Evolutionary conservation across 495 filamentous ascomycete species (phyloP).

Genomic region (Penicillium cosmopolitanum): DNA sequence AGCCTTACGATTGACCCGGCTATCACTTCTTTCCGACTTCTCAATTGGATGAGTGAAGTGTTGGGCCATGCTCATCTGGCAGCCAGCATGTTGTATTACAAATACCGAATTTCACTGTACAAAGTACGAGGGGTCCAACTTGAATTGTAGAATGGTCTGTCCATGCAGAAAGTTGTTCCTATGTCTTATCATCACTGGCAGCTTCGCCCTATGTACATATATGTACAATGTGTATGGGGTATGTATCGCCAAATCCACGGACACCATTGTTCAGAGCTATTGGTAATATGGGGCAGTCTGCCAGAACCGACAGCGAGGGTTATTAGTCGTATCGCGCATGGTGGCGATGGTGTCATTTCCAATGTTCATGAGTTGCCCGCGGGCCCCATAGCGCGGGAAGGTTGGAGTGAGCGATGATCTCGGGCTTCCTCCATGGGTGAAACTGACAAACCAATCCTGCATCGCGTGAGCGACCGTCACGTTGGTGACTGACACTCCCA

Average conservation of each 20-base stretch:
- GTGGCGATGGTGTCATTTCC: constrained; percentile 43
- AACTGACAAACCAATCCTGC: constrained; percentile 64
- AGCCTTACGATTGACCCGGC: no score
- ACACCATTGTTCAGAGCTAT: neutral
- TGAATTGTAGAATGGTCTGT: no score
- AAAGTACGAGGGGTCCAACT: no score
- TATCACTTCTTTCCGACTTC: no score
- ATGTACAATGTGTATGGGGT: neutral
- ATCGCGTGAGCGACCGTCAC: constrained; percentile 52
- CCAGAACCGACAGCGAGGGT: constrained; percentile 49
- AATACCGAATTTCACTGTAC: no score
- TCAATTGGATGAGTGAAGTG: no score
- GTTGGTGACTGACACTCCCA: constrained; percentile 35
- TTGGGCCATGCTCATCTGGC: no score
- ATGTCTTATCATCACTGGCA: no score
- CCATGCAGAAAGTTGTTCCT: no score
- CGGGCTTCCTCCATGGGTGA: constrained; percentile 52
- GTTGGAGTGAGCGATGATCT: constrained; percentile 40
- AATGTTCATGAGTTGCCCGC: constrained; percentile 45
- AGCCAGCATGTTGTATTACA: no score
- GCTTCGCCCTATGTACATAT: neutral
- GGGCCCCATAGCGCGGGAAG: constrained; percentile 45
- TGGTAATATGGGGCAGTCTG: constrained; percentile 23
- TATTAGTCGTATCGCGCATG: constrained; percentile 48
- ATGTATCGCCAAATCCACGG: neutral